Evolutionary conservation across 352 stramenopile genomes (phyloP).

Genomic region (Pseudoperonospora humuli): DNA sequence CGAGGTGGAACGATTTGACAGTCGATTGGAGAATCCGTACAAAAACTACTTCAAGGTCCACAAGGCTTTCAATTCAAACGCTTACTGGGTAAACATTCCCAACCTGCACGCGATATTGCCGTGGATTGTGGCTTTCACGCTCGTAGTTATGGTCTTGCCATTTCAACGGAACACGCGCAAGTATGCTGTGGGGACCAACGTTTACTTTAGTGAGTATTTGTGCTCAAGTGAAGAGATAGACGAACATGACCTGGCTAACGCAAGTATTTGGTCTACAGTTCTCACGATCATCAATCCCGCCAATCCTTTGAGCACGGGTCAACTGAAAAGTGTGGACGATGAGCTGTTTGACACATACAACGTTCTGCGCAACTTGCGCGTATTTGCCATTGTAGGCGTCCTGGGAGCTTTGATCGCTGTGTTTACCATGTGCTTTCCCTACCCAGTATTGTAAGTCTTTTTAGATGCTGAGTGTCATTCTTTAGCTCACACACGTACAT

Average conservation of each 20-base stretch:
- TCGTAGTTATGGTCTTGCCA: slow-evolving; percentile 50
- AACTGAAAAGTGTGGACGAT: slow-evolving; percentile 44
- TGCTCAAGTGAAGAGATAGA: no score
- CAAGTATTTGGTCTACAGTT: no score
- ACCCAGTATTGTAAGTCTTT: slow-evolving; percentile 63
- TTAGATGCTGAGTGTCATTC: not conserved
- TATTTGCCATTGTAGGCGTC: slow-evolving; percentile 77
- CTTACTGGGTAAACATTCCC: slow-evolving; percentile 66
- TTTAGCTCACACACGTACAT: no score
- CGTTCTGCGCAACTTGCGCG: slow-evolving; percentile 61
- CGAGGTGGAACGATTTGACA: slow-evolving; percentile 33
- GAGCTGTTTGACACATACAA: slow-evolving; percentile 48
- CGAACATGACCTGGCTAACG: no score
- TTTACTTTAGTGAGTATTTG: slow-evolving; percentile 70
- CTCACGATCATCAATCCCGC: slow-evolving; percentile 69
- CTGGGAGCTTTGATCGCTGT: slow-evolving; percentile 60
- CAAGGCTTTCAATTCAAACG: no score
- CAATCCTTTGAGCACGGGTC: slow-evolving; percentile 35
- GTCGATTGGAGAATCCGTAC: no score
- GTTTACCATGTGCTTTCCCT: slow-evolving; percentile 67
- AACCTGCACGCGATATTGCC: slow-evolving; percentile 70
- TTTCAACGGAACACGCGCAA: slow-evolving; percentile 83
- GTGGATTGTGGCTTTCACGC: slow-evolving; percentile 70
- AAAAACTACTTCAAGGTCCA: slow-evolving; percentile 48
- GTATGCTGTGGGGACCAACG: slow-evolving; percentile 73